A percentile compares a stretch with the other conserved stretches of the same genome.
Evolutionary conservation across 2,329 filamentous ascomycete genomes (phyloP).

Genomic region (Sclerotinia trifoliorum): DNA sequence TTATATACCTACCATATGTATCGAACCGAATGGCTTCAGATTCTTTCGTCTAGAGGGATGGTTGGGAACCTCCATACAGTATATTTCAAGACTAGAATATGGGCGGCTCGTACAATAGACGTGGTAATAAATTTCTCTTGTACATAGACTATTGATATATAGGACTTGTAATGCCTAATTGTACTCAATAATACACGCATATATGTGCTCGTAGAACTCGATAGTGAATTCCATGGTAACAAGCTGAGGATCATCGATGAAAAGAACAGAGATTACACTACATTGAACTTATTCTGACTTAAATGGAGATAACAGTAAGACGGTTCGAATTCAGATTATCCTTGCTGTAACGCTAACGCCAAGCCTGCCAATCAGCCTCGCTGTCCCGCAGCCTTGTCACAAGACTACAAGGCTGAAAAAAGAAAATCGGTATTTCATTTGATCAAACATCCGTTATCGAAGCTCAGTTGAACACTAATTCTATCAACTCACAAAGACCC

Average conservation of each 20-base stretch:
- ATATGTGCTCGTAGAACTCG: background rate
- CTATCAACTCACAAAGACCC: background rate
- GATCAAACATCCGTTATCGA: constrained; percentile 9
- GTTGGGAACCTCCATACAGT: background rate
- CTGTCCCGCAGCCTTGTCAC: background rate
- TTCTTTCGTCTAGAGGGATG: background rate
- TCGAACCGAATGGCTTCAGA: background rate
- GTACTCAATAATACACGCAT: background rate
- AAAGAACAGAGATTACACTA: background rate
- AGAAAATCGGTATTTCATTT: background rate
- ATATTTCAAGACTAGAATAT: background rate
- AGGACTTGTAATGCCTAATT: constrained; percentile 12
- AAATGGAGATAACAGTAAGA: too few species aligned
- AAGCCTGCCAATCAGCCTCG: background rate
- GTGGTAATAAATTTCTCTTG: constrained; percentile 13
- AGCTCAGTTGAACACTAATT: constrained; percentile 10
- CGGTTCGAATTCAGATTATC: background rate
- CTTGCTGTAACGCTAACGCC: background rate
- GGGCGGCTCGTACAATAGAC: background rate
- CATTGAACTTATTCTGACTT: background rate
- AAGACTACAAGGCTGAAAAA: constrained; percentile 8
- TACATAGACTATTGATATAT: constrained; percentile 12
- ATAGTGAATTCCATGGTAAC: background rate
- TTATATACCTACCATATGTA: constrained; percentile 1
- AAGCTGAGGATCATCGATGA: background rate